Evolutionary conservation across 257 asterid species (phyloP).

Genomic region (Ilex aquifolium): DNA sequence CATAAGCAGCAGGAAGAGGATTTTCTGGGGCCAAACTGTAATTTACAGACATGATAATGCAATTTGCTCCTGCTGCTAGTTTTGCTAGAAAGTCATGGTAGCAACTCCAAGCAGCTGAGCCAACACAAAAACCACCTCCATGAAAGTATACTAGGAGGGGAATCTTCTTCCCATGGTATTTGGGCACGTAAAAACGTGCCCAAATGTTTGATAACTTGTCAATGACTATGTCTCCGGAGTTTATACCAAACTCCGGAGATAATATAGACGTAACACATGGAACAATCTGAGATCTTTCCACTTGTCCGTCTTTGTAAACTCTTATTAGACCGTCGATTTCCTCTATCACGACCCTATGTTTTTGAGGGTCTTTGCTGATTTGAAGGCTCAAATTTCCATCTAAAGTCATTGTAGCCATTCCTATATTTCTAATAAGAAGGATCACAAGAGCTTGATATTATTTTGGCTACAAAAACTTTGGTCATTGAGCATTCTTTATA

Average conservation of each 20-base stretch:
- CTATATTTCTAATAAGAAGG: slow-evolving; percentile 17
- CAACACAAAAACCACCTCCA: slow-evolving; percentile 91
- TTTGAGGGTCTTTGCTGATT: slow-evolving; percentile 28
- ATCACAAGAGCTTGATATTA: not conserved
- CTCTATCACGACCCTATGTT: slow-evolving; percentile 28
- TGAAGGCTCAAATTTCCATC: slow-evolving; percentile 38
- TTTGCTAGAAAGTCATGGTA: slow-evolving; percentile 72
- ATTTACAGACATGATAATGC: slow-evolving; percentile 57
- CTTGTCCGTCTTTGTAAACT: slow-evolving; percentile 68
- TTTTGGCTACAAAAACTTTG: slow-evolving; percentile 6
- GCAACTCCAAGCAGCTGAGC: slow-evolving; percentile 72
- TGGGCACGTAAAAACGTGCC: slow-evolving; percentile 74
- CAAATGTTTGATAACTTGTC: slow-evolving; percentile 56
- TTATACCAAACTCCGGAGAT: slow-evolving; percentile 45
- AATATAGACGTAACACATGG: slow-evolving; percentile 39
- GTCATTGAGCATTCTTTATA: slow-evolving; percentile 13
- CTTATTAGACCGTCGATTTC: slow-evolving; percentile 66
- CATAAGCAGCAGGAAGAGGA: slow-evolving; percentile 80
- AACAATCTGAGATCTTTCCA: slow-evolving; percentile 60
- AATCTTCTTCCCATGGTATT: slow-evolving; percentile 18
- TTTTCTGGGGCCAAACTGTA: slow-evolving; percentile 82
- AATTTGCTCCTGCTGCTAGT: slow-evolving; percentile 35
- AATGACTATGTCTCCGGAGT: slow-evolving; percentile 44
- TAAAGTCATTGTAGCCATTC: slow-evolving; percentile 39
- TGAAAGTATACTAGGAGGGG: slow-evolving; percentile 73